phyloP scores from a whole-genome alignment of 768 basidiomycete genomes.

The Lentinula sp. region DNA sequence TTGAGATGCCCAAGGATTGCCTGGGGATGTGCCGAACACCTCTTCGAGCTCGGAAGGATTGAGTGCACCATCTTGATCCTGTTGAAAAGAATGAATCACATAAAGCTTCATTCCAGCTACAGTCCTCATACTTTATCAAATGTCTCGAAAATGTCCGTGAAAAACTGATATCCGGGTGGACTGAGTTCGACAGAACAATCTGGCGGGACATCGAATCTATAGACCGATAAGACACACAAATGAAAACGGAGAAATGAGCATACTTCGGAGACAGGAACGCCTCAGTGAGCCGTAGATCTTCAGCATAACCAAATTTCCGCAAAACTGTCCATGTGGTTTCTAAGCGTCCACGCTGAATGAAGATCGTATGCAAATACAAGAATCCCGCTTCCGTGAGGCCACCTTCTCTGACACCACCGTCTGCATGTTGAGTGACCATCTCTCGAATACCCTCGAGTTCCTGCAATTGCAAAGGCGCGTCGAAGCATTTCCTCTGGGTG shows the following conservation, averaged over 20 bases:
- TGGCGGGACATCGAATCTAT: slow-evolving; percentile 85
- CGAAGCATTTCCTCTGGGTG: slow-evolving; percentile 86
- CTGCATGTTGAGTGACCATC: slow-evolving; percentile 78
- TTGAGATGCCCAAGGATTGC: slow-evolving; percentile 92
- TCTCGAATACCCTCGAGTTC: slow-evolving; percentile 96
- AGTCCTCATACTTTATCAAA: slow-evolving; percentile 74
- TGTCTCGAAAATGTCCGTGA: slow-evolving; percentile 93
- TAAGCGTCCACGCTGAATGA: slow-evolving; percentile 91
- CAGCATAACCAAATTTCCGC: slow-evolving; percentile 92
- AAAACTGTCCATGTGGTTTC: slow-evolving; percentile 99
- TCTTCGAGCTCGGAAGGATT: slow-evolving; percentile 79
- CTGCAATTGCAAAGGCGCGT: slow-evolving; percentile 83
- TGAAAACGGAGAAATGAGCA: slow-evolving; percentile 5
- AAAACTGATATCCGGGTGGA: slow-evolving; percentile 92
- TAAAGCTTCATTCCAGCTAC: background rate
- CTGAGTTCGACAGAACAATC: slow-evolving; percentile 96
- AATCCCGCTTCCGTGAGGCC: slow-evolving; percentile 93
- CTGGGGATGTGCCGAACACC: slow-evolving; percentile 90
- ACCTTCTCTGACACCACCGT: slow-evolving; percentile 65
- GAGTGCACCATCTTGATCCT: slow-evolving; percentile 95
- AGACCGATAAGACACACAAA: slow-evolving; percentile 1
- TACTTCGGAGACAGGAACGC: slow-evolving; percentile 86
- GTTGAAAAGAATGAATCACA: background rate
- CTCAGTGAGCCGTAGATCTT: slow-evolving; percentile 86
- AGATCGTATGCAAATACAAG: slow-evolving; percentile 90